Evolutionary conservation across 306 rosid species (phyloP), one percentile per base, ranked within the genome.

Genomic region (Mimosa bimucronata): DNA sequence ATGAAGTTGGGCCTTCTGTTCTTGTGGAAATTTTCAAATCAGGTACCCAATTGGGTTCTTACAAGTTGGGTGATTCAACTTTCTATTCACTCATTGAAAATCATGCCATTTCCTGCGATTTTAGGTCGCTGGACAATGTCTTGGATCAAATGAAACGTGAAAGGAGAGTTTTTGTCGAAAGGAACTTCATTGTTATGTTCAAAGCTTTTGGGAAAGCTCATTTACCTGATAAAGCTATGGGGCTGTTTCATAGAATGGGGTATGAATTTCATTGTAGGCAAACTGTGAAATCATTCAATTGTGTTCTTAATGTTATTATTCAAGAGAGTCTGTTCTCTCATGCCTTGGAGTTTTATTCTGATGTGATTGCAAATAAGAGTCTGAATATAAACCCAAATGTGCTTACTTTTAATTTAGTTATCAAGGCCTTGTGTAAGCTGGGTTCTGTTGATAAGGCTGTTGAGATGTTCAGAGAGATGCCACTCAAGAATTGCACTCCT

Each of bases 151-250:
- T 92, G 93, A 95, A 90, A 79, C 85, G 73, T 0, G 92, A 95
- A 87, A 78, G 88, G 65, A 86, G 98, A 52, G 84, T 85, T 57
- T 88, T 92, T 23, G 19, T 81, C 0, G 98, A 92, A 25, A 89
- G 79, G 53, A 84, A 40, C 80, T 95, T 92, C 82, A 86, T 95
- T 74, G 41, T 85, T 21, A 80, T 92, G 38, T 92, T 95, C 71
- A 92, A 79, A 74, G 98, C 98, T 83, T 95, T 82, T 79, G 98
- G 96, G 66, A 90, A 90, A 90, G 95, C 94, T 1, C 96, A 89
- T 89, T 88, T 90, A 4, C 93, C 93, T 34, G 81, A 85, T 55
- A 83, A 92, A 79, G 98, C 98, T 52, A 85, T 90, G 40, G 83
- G 88, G 53, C 86, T 95, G 85, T 95, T 92, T 77, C 79, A 88